phyloP scores from a whole-genome alignment of 1,284 basidiomycete genomes.

The Mixia osmundae region DNA sequence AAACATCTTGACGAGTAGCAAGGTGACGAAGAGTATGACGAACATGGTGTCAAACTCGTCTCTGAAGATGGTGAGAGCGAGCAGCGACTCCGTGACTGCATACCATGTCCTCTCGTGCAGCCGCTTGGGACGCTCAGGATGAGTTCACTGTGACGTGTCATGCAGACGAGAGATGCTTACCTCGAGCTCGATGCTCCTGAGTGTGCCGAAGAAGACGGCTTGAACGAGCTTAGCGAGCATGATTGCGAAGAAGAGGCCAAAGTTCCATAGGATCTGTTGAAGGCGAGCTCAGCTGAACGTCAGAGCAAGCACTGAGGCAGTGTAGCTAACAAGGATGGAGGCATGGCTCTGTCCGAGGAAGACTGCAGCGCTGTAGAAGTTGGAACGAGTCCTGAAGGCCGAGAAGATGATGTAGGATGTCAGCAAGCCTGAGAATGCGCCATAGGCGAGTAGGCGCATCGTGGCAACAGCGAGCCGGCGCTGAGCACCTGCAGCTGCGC shows the following conservation, averaged over 20 bases:
- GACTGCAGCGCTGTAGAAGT: constrained; percentile 84
- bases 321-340: constrained; percentile 45
- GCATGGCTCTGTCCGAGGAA: constrained; percentile 78
- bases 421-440: background rate
- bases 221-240: constrained; percentile 54
- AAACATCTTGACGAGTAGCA: constrained; percentile 89
- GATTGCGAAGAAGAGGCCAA: constrained; percentile 53
- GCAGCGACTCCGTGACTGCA: constrained; percentile 81
- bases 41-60: constrained; percentile 45
- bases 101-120: constrained; percentile 92
- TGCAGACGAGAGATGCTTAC: constrained; percentile 24
- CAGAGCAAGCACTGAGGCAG: background rate
- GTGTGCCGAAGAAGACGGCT: constrained; percentile 69
- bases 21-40: constrained; percentile 67
- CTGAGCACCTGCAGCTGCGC: too few species aligned
- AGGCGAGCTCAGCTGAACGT: background rate
- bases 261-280: constrained; percentile 90
- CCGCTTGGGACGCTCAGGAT: constrained; percentile 34
- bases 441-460: too few species aligned
- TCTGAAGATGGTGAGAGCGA: constrained; percentile 90
- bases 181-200: constrained; percentile 77
- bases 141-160: background rate
- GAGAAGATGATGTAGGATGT: too few species aligned
- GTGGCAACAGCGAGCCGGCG: too few species aligned
- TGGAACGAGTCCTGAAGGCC: too few species aligned